Evolutionary conservation across 2,329 filamentous ascomycete genomes (phyloP), one percentile per base, ranked within the genome.

Genomic region (Claviceps sp.): DNA sequence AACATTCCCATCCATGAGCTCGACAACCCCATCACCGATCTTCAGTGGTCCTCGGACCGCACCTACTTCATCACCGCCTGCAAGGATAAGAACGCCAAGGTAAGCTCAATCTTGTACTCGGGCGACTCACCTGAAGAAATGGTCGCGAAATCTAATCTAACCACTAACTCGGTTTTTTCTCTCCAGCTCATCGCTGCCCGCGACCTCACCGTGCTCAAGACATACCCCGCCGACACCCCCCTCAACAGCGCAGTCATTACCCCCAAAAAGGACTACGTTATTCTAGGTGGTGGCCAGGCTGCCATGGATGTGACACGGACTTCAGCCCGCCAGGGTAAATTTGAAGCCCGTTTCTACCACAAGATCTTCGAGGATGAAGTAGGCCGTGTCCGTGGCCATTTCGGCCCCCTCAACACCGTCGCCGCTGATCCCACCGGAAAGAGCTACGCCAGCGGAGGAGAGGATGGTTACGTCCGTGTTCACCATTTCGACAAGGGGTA

Each of bases 341-440:
- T 98, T 76, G 93, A 98, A 73, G 93, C 93, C 45, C 84, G 93
- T 59, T 98, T 98, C 79, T 98, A 96, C 79, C 93, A 98, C 84
- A 97, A 95, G 80, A 85, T 98, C 69, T 97, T 98, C 69, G 89
- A 95, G 72, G 91, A 98, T 71, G 93, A 98, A 76, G 91, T 97
- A 64, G 93, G 93, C 61, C 85, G 93, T 76, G 93, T 98, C 58
- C 82, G 89, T 67, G 93, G 93, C 57, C 93, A 98, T 72, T 98
- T 98, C 72, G 93, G 93, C 67, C 93, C 87, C 59, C 77, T 96
- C 66, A 96, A 98, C 78, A 96, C 93, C 57, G 89, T 98, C 61
- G 90, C 93, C 48, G 88, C 88, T 54, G 88, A 95, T 71, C 93
- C 93, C 34, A 85, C 85, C 55, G 93, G 93, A 64, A 90, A 86